Evolutionary conservation across 1,284 basidiomycete genomes (phyloP).

Genomic region (Trametes sp.): DNA sequence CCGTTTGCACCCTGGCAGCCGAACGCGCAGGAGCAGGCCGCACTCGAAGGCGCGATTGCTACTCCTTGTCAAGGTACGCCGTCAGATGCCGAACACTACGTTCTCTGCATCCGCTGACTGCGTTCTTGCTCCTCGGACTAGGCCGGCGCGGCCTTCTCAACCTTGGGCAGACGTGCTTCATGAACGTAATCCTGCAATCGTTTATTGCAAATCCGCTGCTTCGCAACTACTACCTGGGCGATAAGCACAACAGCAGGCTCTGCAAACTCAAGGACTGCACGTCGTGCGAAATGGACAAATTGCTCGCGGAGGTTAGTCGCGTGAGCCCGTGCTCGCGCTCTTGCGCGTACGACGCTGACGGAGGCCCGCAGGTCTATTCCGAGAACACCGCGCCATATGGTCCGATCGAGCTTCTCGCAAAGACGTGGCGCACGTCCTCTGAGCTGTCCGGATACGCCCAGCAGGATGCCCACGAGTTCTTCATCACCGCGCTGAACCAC

Average conservation of each 20-base stretch:
- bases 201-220: constrained; percentile 93
- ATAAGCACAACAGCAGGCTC: constrained; percentile 78
- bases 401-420: constrained; percentile 85
- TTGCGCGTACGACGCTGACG: constrained; percentile 3
- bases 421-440: constrained; percentile 86
- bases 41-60: constrained; percentile 44
- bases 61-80: constrained; percentile 71
- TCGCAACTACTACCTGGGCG: constrained; percentile 89
- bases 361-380: constrained; percentile 67
- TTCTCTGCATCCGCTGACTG: background rate
- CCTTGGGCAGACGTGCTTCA: constrained; percentile 94
- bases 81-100: background rate
- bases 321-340: constrained; percentile 3
- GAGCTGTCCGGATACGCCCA: constrained; percentile 93
- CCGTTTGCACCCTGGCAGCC: constrained; percentile 56
- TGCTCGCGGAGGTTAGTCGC: constrained; percentile 83
- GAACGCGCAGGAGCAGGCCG: constrained; percentile 44
- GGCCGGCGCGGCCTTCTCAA: constrained; percentile 90
- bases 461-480: constrained; percentile 94
- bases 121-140: constrained; percentile 38
- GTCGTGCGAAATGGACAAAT: constrained; percentile 94
- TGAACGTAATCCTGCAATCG: constrained; percentile 93
- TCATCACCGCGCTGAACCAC: constrained; percentile 82
- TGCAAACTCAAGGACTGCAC: constrained; percentile 84
- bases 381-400: constrained; percentile 77